Evolutionary conservation across 805 yeast genomes (phyloP).

Genomic region (Ogataea ganodermae): DNA sequence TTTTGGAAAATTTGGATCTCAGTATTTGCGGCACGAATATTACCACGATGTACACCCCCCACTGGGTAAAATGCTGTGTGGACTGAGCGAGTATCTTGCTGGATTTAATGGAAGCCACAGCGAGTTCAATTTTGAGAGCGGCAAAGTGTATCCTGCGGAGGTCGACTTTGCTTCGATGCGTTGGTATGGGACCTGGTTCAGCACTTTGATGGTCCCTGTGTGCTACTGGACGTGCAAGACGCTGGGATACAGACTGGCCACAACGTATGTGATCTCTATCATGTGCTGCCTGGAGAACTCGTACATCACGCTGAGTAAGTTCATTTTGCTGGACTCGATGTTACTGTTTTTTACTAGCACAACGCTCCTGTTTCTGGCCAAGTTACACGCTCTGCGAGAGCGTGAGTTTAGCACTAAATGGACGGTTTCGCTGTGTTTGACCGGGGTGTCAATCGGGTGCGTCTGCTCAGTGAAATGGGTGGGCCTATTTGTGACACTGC

Average conservation of each 20-base stretch:
- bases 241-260: constrained; percentile 50
- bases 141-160: constrained; percentile 61
- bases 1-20: constrained; percentile 93
- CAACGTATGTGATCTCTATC: constrained; percentile 61
- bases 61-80: constrained; percentile 89
- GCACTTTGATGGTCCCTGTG: constrained; percentile 65
- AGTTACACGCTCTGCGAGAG: constrained; percentile 50
- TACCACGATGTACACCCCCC: constrained; percentile 99
- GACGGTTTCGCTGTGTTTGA: constrained; percentile 54
- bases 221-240: constrained; percentile 71
- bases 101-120: constrained; percentile 70
- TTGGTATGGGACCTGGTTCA: constrained; percentile 67
- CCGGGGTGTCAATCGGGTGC: constrained; percentile 76
- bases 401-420: constrained; percentile 44
- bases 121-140: constrained; percentile 65
- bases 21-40: constrained; percentile 82
- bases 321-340: constrained; percentile 77
- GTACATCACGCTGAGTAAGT: constrained; percentile 69
- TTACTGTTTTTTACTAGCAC: constrained; percentile 73
- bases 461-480: constrained; percentile 89
- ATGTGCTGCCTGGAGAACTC: constrained; percentile 69
- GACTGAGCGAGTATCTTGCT: constrained; percentile 81
- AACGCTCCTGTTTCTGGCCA: constrained; percentile 61
- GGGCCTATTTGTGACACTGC: constrained; percentile 79
- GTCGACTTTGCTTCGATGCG: constrained; percentile 68